Evolutionary conservation across 2,329 filamentous ascomycete species (phyloP).

Genomic region (Ophiostoma australiae): DNA sequence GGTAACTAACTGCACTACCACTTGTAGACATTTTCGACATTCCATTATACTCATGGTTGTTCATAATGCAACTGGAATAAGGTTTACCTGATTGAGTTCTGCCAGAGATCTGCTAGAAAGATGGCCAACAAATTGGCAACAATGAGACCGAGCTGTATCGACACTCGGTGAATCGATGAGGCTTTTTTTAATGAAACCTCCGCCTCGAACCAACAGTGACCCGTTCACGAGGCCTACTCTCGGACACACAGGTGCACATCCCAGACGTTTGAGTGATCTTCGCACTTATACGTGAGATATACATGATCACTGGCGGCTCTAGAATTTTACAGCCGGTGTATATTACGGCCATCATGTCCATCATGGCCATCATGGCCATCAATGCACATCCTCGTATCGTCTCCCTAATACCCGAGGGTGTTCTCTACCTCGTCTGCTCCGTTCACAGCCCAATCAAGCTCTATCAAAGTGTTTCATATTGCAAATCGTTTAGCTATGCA

Average conservation of each 20-base stretch:
- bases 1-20: neutral
- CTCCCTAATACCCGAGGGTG: neutral
- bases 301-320: neutral
- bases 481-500: conserved; percentile 1
- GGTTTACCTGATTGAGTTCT: neutral
- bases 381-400: neutral
- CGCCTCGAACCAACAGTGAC: neutral
- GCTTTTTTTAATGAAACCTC: neutral
- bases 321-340: neutral
- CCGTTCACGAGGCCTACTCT: neutral
- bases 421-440: neutral
- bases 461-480: neutral
- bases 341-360: neutral
- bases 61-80: neutral
- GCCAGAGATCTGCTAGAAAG: too few species aligned
- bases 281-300: neutral
- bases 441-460: conserved; percentile 3
- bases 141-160: neutral
- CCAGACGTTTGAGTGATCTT: neutral
- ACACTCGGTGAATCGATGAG: neutral
- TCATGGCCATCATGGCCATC: neutral
- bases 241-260: neutral
- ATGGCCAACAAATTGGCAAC: neutral
- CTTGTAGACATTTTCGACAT: neutral
- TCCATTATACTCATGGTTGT: neutral